Percentiles rank a stretch among this genome's conserved stretches.
Conservation (phyloP, 441 rosid genomes). For the Croton setiger region DNA sequence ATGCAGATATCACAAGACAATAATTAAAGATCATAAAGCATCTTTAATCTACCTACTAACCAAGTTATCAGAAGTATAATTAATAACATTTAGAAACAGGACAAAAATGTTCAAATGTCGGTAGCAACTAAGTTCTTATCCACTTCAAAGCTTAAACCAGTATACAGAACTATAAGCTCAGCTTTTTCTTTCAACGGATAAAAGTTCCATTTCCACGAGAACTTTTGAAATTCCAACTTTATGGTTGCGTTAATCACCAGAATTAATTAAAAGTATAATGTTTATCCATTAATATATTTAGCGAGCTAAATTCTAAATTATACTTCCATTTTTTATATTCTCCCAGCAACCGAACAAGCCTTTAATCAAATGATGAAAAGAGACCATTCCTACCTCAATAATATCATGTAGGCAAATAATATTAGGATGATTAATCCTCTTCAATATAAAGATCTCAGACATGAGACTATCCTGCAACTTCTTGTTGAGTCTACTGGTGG, state of each 20-base stretch:
- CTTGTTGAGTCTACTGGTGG: conserved; percentile 54
- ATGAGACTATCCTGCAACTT: conserved; percentile 89
- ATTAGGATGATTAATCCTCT: conserved; percentile 76
- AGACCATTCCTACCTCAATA: conserved; percentile 57
- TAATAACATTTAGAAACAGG: background rate
- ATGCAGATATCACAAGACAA: background rate
- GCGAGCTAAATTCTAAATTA: background rate
- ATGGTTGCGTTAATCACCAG: background rate
- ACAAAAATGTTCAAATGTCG: background rate
- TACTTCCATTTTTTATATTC: background rate
- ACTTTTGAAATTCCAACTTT: conserved; percentile 1
- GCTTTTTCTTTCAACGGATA: background rate
- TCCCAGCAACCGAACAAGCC: background rate
- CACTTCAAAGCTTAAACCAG: background rate
- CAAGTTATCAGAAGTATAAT: background rate
- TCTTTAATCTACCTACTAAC: background rate
- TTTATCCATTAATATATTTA: background rate
- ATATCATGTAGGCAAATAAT: conserved; percentile 86
- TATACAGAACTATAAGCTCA: background rate
- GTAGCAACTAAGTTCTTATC: conserved; percentile 4
- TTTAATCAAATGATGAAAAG: background rate
- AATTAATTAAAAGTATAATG: background rate
- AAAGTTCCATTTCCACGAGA: background rate
- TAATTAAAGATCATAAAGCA: background rate
- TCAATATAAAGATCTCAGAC: conserved; percentile 84